These are phyloP conservation scores for Tuber aestivum DNA, from an alignment of 495 filamentous ascomycete genomes.

Conservation along the genomic window DNA sequence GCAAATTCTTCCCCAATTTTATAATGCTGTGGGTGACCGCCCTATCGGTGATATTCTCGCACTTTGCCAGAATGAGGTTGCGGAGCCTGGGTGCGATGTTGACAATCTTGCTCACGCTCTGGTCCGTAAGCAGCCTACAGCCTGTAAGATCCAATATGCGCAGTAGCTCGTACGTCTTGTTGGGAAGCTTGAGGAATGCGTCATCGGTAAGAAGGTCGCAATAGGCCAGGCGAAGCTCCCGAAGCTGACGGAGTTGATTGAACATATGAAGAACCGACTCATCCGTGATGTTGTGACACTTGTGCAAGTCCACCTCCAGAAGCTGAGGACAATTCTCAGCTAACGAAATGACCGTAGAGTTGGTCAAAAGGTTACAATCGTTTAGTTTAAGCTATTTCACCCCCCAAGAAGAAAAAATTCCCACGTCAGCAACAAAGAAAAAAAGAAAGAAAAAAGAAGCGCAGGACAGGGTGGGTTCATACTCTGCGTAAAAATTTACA, in stretches of 20 bases:
- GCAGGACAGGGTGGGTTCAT: conserved; percentile 40
- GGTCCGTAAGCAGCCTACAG: conserved; percentile 74
- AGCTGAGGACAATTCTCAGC: conserved; percentile 83
- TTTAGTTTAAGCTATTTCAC: conserved; percentile 78
- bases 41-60: conserved; percentile 81
- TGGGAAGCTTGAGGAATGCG: conserved; percentile 74
- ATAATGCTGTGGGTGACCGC: conserved; percentile 77
- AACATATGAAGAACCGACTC: conserved; percentile 73
- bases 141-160: conserved; percentile 92
- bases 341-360: conserved; percentile 74
- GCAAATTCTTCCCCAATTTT: conserved; percentile 85
- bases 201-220: conserved; percentile 75
- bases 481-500: conserved; percentile 87
- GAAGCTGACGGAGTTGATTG: conserved; percentile 66
- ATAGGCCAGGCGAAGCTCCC: conserved; percentile 79
- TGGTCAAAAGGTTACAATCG: conserved; percentile 70
- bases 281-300: conserved; percentile 73
- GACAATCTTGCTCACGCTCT: conserved; percentile 79
- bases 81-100: conserved; percentile 78
- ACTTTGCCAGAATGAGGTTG: conserved; percentile 91
- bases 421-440: conserved; percentile 34
- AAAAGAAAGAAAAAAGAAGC: neutral
- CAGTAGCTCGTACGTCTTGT: conserved; percentile 69
- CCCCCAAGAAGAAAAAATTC: no score
- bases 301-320: conserved; percentile 90